Base-by-base conservation (phyloP, 768 basidiomycete genomes). In the Pisolithus orientalis region DNA sequence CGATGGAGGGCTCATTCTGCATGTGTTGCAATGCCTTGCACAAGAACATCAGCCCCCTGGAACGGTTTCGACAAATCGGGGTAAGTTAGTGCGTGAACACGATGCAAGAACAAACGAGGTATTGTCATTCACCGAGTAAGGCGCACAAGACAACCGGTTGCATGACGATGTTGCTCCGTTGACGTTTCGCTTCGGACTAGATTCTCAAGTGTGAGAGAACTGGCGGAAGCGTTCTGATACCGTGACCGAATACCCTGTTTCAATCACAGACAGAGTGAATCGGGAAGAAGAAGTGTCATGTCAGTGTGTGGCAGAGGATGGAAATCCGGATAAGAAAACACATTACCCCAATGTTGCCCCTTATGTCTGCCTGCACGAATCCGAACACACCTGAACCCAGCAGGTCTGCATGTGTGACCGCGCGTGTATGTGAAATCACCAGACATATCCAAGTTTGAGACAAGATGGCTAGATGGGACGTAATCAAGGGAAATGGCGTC, bases 281-380 rank as follows among this genome's bases (percentile, higher is more conserved):
- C 50, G 11, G 51, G 38, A 53, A 40, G 34, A 14, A 34, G 34
- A 34, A 52, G 47, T 58, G 50, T 51, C 49, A 53, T 48, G 25
- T 42, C 45, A 55, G 32, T 48, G 51, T 42, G 53, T 59, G 50
- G 48, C 53, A 50, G 52, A 40, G 40, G 42, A 31, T 50, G 50
- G 39, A 53, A 52, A 58, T 14, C 49, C 49, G 50, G 55, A 53
- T 54, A 49, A 39, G 57, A 52, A 52, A 57, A 34, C 50, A 56
- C 70, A 78, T 46, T 58, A 83, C 87, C 54, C 70, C 66, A 38
- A 90, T 81, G 64, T 90, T 89, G 56, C 70, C 77, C 63, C 77
- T 73, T 56, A 90, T 74, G 66, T 90, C 87, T 34, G 75, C 70
- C 65, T 89, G 86, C 6, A 89, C 80, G 61, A 89, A 90, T 42